Base-by-base conservation (phyloP, 495 filamentous ascomycete genomes). In the Ramalina intermedia region DNA sequence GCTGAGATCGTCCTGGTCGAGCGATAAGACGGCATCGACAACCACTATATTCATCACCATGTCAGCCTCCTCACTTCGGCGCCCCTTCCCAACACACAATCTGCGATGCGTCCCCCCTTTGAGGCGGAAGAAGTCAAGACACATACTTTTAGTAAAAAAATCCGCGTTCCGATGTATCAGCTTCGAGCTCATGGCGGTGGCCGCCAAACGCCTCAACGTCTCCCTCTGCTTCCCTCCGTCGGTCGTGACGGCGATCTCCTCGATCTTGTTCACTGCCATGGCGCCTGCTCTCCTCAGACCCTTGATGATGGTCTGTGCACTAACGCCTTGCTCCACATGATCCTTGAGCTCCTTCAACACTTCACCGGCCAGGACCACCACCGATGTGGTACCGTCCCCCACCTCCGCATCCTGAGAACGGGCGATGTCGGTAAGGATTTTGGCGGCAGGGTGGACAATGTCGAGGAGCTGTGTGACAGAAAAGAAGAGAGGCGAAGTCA, bases 161-260 rank as follows among this genome's bases (percentile, higher is more conserved):
- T 79, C 79, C 46, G 90, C 82, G 66, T 98, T 96, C 58, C 88
- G 80, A 73, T 98, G 93, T 67, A 98, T 96, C 52, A 98, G 75
- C 71, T 98, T 98, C 72, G 86, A 94, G 69, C 89, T 96, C 91
- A 98, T 98, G 52, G 91, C 91, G n/a, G 91, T 98, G 41, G 72
- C 87, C 23, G 91, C 91, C 58, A 98, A 71, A 61, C 93, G 90
- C 64, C 72, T 70, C 43, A 98, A 74, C 27, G 89, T 96, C 62
- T 95, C 88, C 53, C 87, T 78, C 69, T 85, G 81, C 68, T 90
- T 94, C 38, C 78, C 74, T 63, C 94, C 86, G 56, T 68, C 78
- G 40, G 87, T 94, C 66, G 81, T 83, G 50, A 96, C 79, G 24
- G 86, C 82, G 69, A 98, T 98, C 66, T 98, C 91, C 75, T 88